Evolutionary conservation across 192 early-diverging fungal species (phyloP).

Genomic region (Rhizoclosmatium globosum): DNA sequence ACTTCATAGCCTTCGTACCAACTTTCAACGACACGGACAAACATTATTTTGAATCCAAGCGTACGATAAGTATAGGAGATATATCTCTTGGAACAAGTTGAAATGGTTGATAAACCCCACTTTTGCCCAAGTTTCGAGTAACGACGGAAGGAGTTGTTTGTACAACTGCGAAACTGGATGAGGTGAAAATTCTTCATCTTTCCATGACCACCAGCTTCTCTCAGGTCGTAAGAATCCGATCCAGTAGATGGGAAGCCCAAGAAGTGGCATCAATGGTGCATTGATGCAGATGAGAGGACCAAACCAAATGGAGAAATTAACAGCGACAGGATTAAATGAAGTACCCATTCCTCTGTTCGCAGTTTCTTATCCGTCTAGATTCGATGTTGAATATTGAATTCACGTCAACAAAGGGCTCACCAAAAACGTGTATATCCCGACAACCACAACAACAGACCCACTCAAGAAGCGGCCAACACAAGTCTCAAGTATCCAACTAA

Average conservation of each 20-base stretch:
- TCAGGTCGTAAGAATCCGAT: conserved; percentile 50
- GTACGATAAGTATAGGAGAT: conserved; percentile 34
- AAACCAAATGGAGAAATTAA: conserved; percentile 26
- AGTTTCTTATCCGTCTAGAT: conserved; percentile 17
- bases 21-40: conserved; percentile 45
- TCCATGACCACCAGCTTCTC: conserved; percentile 45
- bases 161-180: conserved; percentile 47
- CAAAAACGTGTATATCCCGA: conserved; percentile 16
- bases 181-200: conserved; percentile 44
- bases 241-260: conserved; percentile 53
- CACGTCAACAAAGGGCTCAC: not conserved
- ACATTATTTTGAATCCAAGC: conserved; percentile 45
- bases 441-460: not conserved
- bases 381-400: not conserved
- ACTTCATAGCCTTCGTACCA: conserved; percentile 48
- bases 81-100: conserved; percentile 22
- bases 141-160: conserved; percentile 39
- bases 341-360: conserved; percentile 19
- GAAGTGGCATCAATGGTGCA: conserved; percentile 48
- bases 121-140: conserved; percentile 35
- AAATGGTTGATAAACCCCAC: conserved; percentile 10
- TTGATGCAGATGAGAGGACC: conserved; percentile 28
- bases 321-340: conserved; percentile 12
- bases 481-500: not conserved
- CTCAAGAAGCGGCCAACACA: not conserved